Evolutionary conservation across 2,329 filamentous ascomycete species (phyloP).

Genomic region (Aspergillus sp.): DNA sequence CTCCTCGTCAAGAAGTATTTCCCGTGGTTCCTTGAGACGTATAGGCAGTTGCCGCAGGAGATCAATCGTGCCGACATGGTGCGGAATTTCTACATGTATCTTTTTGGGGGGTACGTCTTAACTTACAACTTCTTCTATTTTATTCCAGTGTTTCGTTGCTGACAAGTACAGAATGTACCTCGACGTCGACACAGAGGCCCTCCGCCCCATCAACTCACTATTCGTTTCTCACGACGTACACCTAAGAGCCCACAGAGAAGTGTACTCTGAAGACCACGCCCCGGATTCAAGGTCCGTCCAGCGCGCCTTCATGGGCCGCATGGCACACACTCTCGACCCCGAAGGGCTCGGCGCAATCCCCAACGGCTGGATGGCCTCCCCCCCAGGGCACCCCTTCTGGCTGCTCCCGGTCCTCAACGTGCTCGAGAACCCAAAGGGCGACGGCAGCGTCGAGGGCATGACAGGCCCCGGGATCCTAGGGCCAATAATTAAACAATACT

Average conservation of each 20-base stretch:
- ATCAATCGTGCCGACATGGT: slow-evolving; percentile 20
- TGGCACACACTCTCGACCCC: slow-evolving; percentile 16
- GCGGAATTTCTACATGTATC: slow-evolving; percentile 22
- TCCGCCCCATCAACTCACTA: slow-evolving; percentile 16
- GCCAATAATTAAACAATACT: slow-evolving; percentile 16
- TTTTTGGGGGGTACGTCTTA: slow-evolving; percentile 18
- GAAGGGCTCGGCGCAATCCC: slow-evolving; percentile 18
- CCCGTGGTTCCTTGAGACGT: slow-evolving; percentile 20
- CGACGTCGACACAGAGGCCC: slow-evolving; percentile 22
- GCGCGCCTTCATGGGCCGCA: slow-evolving; percentile 21
- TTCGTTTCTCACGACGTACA: slow-evolving; percentile 16
- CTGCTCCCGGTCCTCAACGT: slow-evolving; percentile 18
- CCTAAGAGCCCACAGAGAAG: slow-evolving; percentile 8
- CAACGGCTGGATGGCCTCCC: slow-evolving; percentile 24
- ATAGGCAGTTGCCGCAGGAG: slow-evolving; percentile 17
- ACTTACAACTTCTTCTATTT: background rate
- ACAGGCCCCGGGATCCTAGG: slow-evolving; percentile 18
- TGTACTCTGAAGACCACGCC: background rate
- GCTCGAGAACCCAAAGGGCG: slow-evolving; percentile 19
- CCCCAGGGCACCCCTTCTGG: slow-evolving; percentile 23
- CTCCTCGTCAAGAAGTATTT: slow-evolving; percentile 17
- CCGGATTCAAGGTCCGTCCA: background rate
- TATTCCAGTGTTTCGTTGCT: background rate
- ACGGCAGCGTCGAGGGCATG: slow-evolving; percentile 20
- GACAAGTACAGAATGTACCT: slow-evolving; percentile 19